These are phyloP conservation scores for Nicotiana obtusifolia DNA, from an alignment of 257 asterid species.

Conservation along the genomic window DNA sequence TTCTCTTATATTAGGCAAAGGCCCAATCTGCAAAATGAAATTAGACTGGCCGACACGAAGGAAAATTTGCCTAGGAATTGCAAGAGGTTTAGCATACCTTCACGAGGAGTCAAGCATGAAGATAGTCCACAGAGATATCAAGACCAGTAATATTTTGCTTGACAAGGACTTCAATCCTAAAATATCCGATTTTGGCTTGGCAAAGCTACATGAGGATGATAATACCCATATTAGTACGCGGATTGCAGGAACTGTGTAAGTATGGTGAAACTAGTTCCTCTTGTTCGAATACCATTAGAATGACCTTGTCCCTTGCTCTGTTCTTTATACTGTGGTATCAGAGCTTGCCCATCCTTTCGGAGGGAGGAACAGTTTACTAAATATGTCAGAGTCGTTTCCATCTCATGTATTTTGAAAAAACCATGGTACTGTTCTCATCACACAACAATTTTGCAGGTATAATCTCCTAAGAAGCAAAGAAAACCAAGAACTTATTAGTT, in stretches of 20 bases:
- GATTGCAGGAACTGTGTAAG: conserved; percentile 94
- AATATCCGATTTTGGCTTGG: conserved; percentile 90
- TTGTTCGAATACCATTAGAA: neutral
- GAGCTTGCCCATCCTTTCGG: no score
- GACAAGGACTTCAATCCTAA: conserved; percentile 74
- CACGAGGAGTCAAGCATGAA: conserved; percentile 82
- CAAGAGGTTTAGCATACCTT: conserved; percentile 75
- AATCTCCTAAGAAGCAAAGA: neutral
- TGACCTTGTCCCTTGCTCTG: no score
- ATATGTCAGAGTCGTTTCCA: no score
- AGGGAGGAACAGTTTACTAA: no score
- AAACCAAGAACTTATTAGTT: neutral
- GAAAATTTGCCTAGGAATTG: conserved; percentile 74
- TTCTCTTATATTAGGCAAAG: conserved; percentile 41
- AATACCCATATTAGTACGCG: conserved; percentile 80
- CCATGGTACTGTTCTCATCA: neutral
- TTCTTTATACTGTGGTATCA: no score
- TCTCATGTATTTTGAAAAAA: neutral
- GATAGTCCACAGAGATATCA: conserved; percentile 90
- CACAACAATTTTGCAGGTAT: neutral
- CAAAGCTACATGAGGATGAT: conserved; percentile 76
- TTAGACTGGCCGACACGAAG: conserved; percentile 79
- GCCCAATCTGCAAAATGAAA: conserved; percentile 31
- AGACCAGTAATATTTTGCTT: conserved; percentile 72
- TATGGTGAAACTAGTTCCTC: neutral